Evolutionary conservation across 164 flowering plant genomes (phyloP).

Genomic region (Tetrastigma voinierianum): DNA sequence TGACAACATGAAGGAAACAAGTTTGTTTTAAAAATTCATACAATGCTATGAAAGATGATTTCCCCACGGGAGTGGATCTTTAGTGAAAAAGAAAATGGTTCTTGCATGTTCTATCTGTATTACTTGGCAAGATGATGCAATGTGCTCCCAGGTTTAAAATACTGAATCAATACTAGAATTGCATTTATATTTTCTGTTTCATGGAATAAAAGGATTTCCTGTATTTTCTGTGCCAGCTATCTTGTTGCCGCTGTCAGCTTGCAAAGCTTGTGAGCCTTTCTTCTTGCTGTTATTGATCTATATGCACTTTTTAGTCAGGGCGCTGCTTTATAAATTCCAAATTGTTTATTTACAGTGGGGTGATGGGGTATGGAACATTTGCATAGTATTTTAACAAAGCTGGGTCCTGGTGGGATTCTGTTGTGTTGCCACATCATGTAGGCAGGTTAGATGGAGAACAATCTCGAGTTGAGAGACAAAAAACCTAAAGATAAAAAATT

Average conservation of each 20-base stretch:
- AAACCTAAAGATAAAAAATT: too few relatives aligned
- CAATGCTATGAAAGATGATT: too few relatives aligned
- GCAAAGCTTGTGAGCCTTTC: conserved; percentile 17
- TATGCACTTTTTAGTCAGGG: conserved; percentile 18
- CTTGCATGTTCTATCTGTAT: too few relatives aligned
- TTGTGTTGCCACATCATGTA: background rate
- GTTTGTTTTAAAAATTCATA: too few relatives aligned
- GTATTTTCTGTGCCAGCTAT: conserved; percentile 8
- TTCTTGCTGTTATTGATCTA: conserved; percentile 9
- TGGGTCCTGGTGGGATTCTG: background rate
- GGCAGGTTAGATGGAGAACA: too few relatives aligned
- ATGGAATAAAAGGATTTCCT: background rate
- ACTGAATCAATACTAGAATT: background rate
- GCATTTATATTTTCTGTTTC: background rate
- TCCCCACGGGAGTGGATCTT: too few relatives aligned
- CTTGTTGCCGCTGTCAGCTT: conserved; percentile 18
- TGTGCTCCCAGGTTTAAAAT: background rate
- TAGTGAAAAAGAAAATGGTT: too few relatives aligned
- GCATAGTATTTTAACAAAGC: background rate
- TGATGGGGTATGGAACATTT: conserved; percentile 15
- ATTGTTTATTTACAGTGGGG: conserved; percentile 13
- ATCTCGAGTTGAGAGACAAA: too few relatives aligned
- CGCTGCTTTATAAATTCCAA: conserved; percentile 11
- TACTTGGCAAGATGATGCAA: too few relatives aligned
- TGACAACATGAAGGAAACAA: too few relatives aligned